These are phyloP conservation scores for Coemansia asiatica DNA, from an alignment of 192 early-diverging fungal genomes.

Conservation along the genomic window DNA sequence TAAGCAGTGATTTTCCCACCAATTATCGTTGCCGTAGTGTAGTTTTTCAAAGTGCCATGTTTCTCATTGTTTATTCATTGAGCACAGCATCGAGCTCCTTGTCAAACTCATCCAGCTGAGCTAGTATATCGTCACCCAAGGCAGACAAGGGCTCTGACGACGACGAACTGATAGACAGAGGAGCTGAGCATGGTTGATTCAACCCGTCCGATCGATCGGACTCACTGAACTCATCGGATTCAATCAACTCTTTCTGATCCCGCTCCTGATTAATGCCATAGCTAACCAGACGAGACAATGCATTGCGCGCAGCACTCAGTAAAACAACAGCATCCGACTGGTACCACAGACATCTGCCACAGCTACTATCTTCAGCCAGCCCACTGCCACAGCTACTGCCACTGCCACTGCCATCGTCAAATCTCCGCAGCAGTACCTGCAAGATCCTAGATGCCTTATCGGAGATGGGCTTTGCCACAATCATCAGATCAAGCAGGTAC, in stretches of 20 bases:
- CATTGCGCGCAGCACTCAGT: slow-evolving; percentile 17
- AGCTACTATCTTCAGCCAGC: background rate
- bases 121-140: slow-evolving; percentile 26
- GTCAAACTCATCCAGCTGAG: slow-evolving; percentile 53
- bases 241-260: background rate
- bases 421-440: slow-evolving; percentile 32
- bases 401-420: slow-evolving; percentile 20
- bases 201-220: background rate
- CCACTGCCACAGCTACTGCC: background rate
- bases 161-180: background rate
- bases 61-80: background rate
- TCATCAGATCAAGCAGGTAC: slow-evolving; percentile 38
- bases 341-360: slow-evolving; percentile 24
- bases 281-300: slow-evolving; percentile 25
- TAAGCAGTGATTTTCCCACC: no score
- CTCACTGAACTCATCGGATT: background rate
- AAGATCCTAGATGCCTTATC: slow-evolving; percentile 41
- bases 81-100: slow-evolving; percentile 42
- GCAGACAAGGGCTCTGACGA: background rate
- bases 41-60: no score
- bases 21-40: no score
- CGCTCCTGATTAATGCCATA: background rate
- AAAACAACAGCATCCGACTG: slow-evolving; percentile 27
- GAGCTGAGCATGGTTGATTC: no score
- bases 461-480: slow-evolving; percentile 37